Conservation (phyloP, 192 early-diverging fungal genomes). For the Geosiphon pyriformis region DNA sequence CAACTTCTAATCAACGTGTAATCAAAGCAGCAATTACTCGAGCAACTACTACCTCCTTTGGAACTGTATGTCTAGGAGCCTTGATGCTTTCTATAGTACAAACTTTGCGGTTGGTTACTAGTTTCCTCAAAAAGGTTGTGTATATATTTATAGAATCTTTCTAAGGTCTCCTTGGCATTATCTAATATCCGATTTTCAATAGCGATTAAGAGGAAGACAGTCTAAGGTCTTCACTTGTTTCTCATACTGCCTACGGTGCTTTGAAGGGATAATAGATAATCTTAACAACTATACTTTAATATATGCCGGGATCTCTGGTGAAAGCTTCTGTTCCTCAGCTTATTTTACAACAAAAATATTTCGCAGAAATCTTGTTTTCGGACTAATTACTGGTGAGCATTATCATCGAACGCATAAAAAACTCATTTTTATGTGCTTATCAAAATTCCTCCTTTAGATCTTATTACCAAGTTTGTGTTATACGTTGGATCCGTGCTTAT, state of each 20-base stretch:
- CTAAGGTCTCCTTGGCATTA: background rate
- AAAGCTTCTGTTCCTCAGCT: constrained; percentile 53
- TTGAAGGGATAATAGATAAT: constrained; percentile 43
- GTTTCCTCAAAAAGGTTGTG: constrained; percentile 48
- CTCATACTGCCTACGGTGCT: constrained; percentile 25
- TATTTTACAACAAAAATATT: constrained; percentile 62
- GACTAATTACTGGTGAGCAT: constrained; percentile 46
- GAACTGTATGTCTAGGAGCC: constrained; percentile 57
- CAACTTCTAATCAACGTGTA: no score
- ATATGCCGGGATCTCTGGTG: constrained; percentile 63
- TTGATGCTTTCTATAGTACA: constrained; percentile 58
- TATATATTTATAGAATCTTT: background rate
- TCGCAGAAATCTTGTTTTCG: constrained; percentile 66
- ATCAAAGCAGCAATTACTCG: constrained; percentile 36
- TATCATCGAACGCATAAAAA: background rate
- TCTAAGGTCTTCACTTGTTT: constrained; percentile 40
- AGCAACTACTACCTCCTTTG: constrained; percentile 57
- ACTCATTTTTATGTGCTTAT: background rate
- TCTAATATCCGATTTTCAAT: constrained; percentile 16
- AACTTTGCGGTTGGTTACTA: constrained; percentile 40
- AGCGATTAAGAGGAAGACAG: constrained; percentile 29
- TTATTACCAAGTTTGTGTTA: constrained; percentile 52
- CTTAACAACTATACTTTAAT: constrained; percentile 67
- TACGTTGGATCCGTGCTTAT: constrained; percentile 54
- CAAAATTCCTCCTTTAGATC: constrained; percentile 31